A percentile compares a stretch with the other conserved stretches of the same genome.
These are phyloP conservation scores for Cyberlindnera samutprakarnensis DNA, from an alignment of 805 yeast genomes.

Conservation along the genomic window DNA sequence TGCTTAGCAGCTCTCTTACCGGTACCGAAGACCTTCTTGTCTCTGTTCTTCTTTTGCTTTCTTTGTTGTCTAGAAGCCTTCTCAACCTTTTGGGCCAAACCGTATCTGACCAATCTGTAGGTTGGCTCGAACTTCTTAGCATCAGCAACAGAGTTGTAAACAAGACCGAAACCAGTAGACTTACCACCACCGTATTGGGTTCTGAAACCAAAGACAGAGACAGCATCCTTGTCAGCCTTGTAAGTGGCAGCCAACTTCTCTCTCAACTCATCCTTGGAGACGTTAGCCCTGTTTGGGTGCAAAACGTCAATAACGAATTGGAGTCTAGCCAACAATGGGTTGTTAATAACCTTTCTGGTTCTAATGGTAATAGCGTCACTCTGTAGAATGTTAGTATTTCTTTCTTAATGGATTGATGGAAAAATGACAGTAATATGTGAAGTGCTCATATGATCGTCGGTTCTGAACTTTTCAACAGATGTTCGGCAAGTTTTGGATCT, in stretches of 20 bases:
- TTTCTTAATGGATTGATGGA: not conserved
- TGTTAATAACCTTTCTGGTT: conserved; percentile 97
- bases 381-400: conserved; percentile 32
- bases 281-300: conserved; percentile 99
- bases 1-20: conserved; percentile 90
- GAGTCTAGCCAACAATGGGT: conserved; percentile 99
- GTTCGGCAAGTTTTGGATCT: too few relatives aligned
- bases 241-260: conserved; percentile 82
- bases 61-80: conserved; percentile 99
- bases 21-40: conserved; percentile 98
- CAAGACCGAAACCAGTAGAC: conserved; percentile 98
- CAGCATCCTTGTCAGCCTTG: conserved; percentile 90
- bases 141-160: conserved; percentile 96
- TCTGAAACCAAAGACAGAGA: conserved; percentile 98
- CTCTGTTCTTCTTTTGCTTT: conserved; percentile 99
- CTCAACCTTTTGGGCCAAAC: conserved; percentile 92
- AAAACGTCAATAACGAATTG: conserved; percentile 99
- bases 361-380: conserved; percentile 99
- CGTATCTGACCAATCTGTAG: conserved; percentile 99
- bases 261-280: conserved; percentile 98
- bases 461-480: too few relatives aligned
- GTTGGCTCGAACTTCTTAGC: conserved; percentile 98
- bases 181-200: conserved; percentile 99
- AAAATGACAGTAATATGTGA: not conserved
- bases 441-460: too few relatives aligned